Percentiles rank a stretch among this genome's conserved stretches.
Conservation (phyloP, 2,329 filamentous ascomycete genomes). For the Colletotrichum caudatum region DNA sequence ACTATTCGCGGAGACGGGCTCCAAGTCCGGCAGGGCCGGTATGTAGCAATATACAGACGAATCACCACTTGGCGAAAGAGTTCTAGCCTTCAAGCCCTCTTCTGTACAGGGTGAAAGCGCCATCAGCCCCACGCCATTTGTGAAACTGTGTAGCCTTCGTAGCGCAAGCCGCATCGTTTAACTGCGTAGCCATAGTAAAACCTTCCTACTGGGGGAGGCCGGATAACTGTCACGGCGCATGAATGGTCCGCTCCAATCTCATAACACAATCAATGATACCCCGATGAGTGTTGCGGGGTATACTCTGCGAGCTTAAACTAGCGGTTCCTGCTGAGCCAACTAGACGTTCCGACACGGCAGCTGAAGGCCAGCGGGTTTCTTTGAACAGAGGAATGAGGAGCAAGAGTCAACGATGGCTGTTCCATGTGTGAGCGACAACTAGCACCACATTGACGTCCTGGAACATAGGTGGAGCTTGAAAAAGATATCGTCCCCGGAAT, state of each 20-base stretch:
- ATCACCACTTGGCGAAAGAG: neutral
- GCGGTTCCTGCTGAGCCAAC: neutral
- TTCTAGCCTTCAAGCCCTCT: neutral
- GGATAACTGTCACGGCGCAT: neutral
- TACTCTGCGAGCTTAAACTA: too few relatives aligned
- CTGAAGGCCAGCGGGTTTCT: neutral
- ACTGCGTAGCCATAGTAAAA: neutral
- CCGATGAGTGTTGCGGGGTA: neutral
- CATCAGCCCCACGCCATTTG: neutral
- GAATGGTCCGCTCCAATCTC: neutral
- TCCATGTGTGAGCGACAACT: neutral
- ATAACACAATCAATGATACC: neutral
- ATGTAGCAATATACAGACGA: neutral
- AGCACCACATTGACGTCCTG: neutral
- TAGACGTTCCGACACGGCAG: neutral
- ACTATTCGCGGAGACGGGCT: neutral
- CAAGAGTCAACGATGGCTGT: neutral
- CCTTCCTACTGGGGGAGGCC: neutral
- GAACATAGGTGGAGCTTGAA: neutral
- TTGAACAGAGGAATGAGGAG: neutral
- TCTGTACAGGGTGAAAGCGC: neutral
- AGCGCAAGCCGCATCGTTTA: conserved; percentile 5
- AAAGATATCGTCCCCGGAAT: neutral
- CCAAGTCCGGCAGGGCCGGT: neutral
- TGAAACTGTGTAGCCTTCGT: neutral